Base-by-base conservation (phyloP, 2,329 filamentous ascomycete genomes). In the Whalleya microplaca region DNA sequence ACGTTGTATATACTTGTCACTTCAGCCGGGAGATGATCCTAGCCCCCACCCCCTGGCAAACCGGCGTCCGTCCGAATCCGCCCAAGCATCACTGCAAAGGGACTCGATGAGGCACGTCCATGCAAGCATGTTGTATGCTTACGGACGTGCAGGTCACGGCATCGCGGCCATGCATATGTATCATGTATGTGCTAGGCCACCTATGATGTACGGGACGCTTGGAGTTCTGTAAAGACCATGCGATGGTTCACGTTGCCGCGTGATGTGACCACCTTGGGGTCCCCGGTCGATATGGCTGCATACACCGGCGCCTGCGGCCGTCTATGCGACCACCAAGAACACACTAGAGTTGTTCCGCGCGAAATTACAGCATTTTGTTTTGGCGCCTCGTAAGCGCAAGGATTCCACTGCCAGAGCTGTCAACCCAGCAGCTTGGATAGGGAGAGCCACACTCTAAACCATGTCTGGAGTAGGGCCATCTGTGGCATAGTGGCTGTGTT, bases 361-460 rank as follows among this genome's bases (percentile, higher is more conserved):
- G 63, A 65, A 57, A 65, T 66, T 65, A 56, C 59, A 60, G 51
- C 55, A 43, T 62, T 56, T 45, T 53, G 50, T 63, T 27, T 56
- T 61, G 55, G 58, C 57, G 55, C 51, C 50, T 45, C 57, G 48
- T 58, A 62, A 62, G 63, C 57, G 59, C 66, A 69, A 65, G 68
- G 68, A 65, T 69, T 53, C 41, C 41, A 45, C 62, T 59, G n/a
- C 64, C 59, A 53, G 66, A 51, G 55, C 56, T 54, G 53, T 61
- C 41, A 67, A 69, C 67, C 68, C 68, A 67, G 67, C 64, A 62
- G 64, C 62, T 59, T 69, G 68, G 68, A 58, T 67, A 68, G 32
- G 32, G 64, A 64, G 63, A 66, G 65, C 62, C 58, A 65, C 62
- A 48, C 43, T 46, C 67, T 69, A 69, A 65, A 57, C 68, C 64